Base-by-base conservation (phyloP, 257 asterid species). In the Nicotiana undulata region DNA sequence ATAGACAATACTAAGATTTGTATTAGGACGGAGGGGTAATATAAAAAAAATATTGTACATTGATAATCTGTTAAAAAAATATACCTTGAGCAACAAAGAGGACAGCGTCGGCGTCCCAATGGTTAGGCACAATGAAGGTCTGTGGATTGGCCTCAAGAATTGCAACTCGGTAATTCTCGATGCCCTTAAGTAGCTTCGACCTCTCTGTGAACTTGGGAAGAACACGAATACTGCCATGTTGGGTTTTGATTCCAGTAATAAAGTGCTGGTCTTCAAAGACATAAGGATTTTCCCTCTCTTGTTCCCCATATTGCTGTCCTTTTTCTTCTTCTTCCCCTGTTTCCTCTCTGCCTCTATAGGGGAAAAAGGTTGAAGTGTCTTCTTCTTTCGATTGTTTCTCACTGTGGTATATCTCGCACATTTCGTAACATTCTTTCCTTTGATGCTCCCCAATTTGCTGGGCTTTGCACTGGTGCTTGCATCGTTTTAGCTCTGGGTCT, bases 141-240 rank as follows among this genome's bases (percentile, higher is more conserved):
- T 87, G 88, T 29, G 97, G 98, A 26, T 91, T 87, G 1, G 95
- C 93, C 78, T 92, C 98, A 6, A 90, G 67, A 26, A 90, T 75
- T 0, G 77, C 52, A 34, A 94, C 60, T 3, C 98, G 88, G 76
- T 78, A 89, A 75, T 94, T 92, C 66, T 90, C 91, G 53, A 94
- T 89, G 1, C 97, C 97, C 2, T 83, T 59, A 34, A 85, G 86
- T 5, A 94, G 90, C 53, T 83, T 75, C 0, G 97, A 92, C 76
- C 93, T 75, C 26, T 94, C 85, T 0, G 90, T 86, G 82, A 94
- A 91, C 44, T 84, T 88, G 40, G 85, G 93, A 58, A 94, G 94
- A 79, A 87, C 32, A 9, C 97, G 89, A 5, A 89, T 2, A 11
- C 89, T 85, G 0, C 97, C 98, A 44, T 90, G 90, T 60, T 82